phyloP scores from a whole-genome alignment of 192 early-diverging fungal genomes.

The Mortierella alpina region DNA sequence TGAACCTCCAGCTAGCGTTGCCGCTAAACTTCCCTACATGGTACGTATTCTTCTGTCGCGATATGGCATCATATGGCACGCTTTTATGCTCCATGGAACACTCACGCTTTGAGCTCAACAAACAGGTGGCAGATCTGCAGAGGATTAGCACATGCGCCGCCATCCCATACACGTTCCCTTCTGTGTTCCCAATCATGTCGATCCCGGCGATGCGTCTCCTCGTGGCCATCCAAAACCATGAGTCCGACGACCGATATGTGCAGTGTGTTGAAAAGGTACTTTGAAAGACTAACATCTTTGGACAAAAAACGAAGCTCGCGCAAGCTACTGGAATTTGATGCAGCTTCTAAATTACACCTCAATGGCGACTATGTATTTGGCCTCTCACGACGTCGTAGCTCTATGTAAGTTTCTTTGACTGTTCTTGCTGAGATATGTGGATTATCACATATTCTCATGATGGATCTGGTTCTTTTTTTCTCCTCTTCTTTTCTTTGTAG shows the following conservation, averaged over 20 bases:
- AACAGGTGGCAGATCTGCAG: constrained; percentile 22
- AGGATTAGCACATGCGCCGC: constrained; percentile 2
- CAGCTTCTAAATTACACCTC: neutral
- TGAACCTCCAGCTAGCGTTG: constrained; percentile 23
- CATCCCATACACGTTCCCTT: constrained; percentile 32
- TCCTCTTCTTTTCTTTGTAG: constrained; percentile 13
- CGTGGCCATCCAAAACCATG: constrained; percentile 32
- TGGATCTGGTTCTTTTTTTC: neutral
- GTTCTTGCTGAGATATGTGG: too few relatives aligned
- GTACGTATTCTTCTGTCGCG: constrained; percentile 9
- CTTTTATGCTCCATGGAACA: neutral
- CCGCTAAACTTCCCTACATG: constrained; percentile 45
- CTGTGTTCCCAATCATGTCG: constrained; percentile 24
- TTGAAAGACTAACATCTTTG: neutral
- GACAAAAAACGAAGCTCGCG: too few relatives aligned
- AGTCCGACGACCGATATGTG: constrained; percentile 18
- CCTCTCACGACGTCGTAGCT: neutral
- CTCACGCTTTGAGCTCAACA: neutral
- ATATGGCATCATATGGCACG: constrained; percentile 15
- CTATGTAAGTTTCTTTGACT: neutral
- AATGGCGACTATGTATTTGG: neutral
- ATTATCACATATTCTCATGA: constrained; percentile 21
- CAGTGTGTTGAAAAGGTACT: constrained; percentile 41
- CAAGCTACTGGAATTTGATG: too few relatives aligned
- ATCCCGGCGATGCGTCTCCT: constrained; percentile 23